phyloP scores from a whole-genome alignment of 164 flowering plant genomes.

The Stephania yunnanensis region DNA sequence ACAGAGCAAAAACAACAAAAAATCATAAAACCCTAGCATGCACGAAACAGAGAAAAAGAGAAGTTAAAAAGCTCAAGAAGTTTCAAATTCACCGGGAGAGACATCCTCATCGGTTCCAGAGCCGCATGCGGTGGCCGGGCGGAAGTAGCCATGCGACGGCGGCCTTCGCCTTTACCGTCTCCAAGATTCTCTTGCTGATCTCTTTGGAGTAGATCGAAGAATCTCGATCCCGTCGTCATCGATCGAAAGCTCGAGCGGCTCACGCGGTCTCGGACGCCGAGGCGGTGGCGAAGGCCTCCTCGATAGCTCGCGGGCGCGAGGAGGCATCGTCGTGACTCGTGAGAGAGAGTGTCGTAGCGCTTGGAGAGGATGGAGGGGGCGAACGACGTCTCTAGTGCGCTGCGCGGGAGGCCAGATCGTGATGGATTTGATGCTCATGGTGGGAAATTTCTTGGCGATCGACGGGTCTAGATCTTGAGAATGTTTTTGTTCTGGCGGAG shows the following conservation, averaged over 20 bases:
- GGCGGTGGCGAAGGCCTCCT: constrained; percentile 67
- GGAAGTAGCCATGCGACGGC: constrained; percentile 4
- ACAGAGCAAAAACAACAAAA: neutral
- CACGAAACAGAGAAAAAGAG: constrained; percentile 6
- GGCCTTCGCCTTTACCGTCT: constrained; percentile 52
- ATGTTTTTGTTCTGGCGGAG: neutral
- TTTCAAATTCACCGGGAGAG: constrained; percentile 30
- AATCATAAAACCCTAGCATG: neutral
- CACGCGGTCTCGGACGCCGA: constrained; percentile 13
- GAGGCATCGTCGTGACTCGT: constrained; percentile 70
- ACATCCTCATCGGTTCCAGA: constrained; percentile 23
- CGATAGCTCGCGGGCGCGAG: constrained; percentile 50
- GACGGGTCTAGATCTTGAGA: neutral
- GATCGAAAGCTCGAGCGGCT: neutral
- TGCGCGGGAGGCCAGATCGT: constrained; percentile 92
- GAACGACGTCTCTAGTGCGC: constrained; percentile 86
- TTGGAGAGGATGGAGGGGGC: constrained; percentile 69
- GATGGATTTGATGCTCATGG: constrained; percentile 29
- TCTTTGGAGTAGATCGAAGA: constrained; percentile 83
- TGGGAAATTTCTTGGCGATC: constrained; percentile 13
- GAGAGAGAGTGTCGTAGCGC: constrained; percentile 65
- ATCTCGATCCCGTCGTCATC: constrained; percentile 69
- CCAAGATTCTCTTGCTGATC: constrained; percentile 86
- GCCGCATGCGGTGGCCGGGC: neutral
- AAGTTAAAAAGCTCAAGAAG: constrained; percentile 12